A percentile compares a stretch with the other conserved stretches of the same genome.
Conservation (phyloP, 2,329 filamentous ascomycete species). For the Aspergillus costaricaensis region DNA sequence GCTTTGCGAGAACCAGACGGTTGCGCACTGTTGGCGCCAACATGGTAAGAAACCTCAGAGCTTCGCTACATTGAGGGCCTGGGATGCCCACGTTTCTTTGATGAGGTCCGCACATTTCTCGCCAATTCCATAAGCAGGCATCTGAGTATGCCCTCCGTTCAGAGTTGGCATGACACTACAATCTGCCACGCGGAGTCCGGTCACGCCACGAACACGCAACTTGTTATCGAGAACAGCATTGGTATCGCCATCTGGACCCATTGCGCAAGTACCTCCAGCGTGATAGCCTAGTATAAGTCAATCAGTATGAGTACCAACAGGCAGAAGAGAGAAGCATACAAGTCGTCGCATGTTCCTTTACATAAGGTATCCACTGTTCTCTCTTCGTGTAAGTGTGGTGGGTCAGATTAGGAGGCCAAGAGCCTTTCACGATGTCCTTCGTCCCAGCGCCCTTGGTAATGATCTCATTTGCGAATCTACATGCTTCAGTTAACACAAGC, state of each 20-base stretch:
- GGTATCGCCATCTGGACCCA: slow-evolving; percentile 52
- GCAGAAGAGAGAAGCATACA: slow-evolving; percentile 46
- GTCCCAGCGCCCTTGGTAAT: slow-evolving; percentile 60
- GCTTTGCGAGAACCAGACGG: no score
- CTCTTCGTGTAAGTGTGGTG: slow-evolving; percentile 57
- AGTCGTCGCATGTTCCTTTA: slow-evolving; percentile 62
- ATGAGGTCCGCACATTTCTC: slow-evolving; percentile 58
- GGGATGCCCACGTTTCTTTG: slow-evolving; percentile 39
- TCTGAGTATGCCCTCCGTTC: slow-evolving; percentile 57
- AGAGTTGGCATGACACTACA: slow-evolving; percentile 56
- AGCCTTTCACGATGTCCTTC: slow-evolving; percentile 60
- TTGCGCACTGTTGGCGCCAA: no score
- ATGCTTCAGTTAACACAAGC: slow-evolving; percentile 61
- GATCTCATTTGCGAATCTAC: slow-evolving; percentile 61
- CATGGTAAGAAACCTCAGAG: neutral
- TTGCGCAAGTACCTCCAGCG: slow-evolving; percentile 58
- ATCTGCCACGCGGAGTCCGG: slow-evolving; percentile 57
- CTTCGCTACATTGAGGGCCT: neutral
- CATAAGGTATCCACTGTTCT: slow-evolving; percentile 60
- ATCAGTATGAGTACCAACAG: slow-evolving; percentile 3
- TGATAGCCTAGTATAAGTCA: slow-evolving; percentile 51
- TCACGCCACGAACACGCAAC: slow-evolving; percentile 56
- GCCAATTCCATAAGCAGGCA: slow-evolving; percentile 61
- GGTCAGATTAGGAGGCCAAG: slow-evolving; percentile 56
- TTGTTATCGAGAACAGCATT: slow-evolving; percentile 57